phyloP scores from a whole-genome alignment of 2,329 filamentous ascomycete species.

The Chrysoporthe puriensis region DNA sequence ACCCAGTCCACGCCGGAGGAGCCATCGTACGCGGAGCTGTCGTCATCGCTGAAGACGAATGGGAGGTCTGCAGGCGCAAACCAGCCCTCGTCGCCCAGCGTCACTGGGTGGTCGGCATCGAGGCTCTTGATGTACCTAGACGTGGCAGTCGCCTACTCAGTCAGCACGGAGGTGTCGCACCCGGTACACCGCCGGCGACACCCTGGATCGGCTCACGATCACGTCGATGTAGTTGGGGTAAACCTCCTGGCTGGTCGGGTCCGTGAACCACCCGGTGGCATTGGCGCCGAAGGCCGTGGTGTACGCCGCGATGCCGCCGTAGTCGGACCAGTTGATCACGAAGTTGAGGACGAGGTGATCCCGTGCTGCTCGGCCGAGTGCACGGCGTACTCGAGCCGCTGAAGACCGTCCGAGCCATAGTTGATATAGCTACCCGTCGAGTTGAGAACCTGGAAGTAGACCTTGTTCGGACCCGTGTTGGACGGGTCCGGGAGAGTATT shows the following conservation, averaged over 20 bases:
- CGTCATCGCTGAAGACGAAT: constrained; percentile 33
- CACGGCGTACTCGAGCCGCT: constrained; percentile 68
- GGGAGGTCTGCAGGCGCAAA: constrained; percentile 35
- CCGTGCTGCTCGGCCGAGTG: constrained; percentile 59
- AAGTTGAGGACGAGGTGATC: constrained; percentile 67
- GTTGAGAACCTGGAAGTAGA: constrained; percentile 60
- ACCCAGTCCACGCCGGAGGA: constrained; percentile 57
- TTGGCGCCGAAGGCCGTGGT: constrained; percentile 56
- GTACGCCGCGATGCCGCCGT: constrained; percentile 66
- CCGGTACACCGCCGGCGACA: constrained; percentile 58
- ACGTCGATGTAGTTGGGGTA: constrained; percentile 54
- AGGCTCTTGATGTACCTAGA: constrained; percentile 65
- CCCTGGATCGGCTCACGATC: constrained; percentile 50
- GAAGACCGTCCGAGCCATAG: constrained; percentile 63
- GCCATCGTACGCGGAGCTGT: constrained; percentile 54
- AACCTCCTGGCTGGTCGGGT: constrained; percentile 49
- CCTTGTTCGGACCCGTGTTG: constrained; percentile 35
- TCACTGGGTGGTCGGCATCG: constrained; percentile 64
- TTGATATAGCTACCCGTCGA: constrained; percentile 61
- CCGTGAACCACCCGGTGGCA: constrained; percentile 58
- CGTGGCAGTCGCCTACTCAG: constrained; percentile 60
- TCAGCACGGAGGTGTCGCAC: constrained; percentile 60
- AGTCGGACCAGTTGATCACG: constrained; percentile 73
- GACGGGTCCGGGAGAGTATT: constrained; percentile 40
- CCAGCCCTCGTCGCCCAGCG: constrained; percentile 59